Evolutionary conservation across 2,329 filamentous ascomycete species (phyloP), one percentile per base, ranked within the genome.

Genomic region (Penicillium sp.): DNA sequence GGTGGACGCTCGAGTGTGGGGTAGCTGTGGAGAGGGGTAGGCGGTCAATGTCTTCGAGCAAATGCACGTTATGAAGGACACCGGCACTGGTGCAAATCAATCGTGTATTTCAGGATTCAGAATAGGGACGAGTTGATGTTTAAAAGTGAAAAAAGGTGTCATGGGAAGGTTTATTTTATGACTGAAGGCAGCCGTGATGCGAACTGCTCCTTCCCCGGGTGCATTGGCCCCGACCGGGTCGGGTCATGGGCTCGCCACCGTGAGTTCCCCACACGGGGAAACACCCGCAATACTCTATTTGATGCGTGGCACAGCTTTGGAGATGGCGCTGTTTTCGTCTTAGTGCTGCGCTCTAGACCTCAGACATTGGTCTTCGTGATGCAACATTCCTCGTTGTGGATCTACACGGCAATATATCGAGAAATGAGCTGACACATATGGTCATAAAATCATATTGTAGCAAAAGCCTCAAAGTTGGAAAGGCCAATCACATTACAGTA

Each of bases 401-500:
- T 20, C 33, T 36, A 36, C 33, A 8, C n/a, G 33, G 1, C n/a
- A 20, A 18, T 16, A 2, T 8, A 9, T 35, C 3, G n/a, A n/a
- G 16, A 35, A n/a, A 10, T n/a, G 24, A n/a, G 6, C 4, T 14
- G 22, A 41, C 13, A 41, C 11, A 9, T 2, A 24, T 10, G 5
- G 39, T 5, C 39, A 41, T 41, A 14, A 27, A n/a, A 16, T 41
- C 24, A 27, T 27, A 16, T n/a, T 27, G 7, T 36, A 13, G 5
- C 16, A 14, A 25, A 9, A 16, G 13, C 2, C 5, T 16, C 22
- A 6, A 2, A 13, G 14, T 24, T 27, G 6, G 4, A 13, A 13
- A 20, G 4, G 3, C 5, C 16, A 6, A 38, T 9, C 10, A 22
- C 16, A 16, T 46, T 55, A 79, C 47, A 79, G 67, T 56, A 77